Base-by-base conservation (phyloP, 495 filamentous ascomycete species). In the Hypoxylon fuscum region DNA sequence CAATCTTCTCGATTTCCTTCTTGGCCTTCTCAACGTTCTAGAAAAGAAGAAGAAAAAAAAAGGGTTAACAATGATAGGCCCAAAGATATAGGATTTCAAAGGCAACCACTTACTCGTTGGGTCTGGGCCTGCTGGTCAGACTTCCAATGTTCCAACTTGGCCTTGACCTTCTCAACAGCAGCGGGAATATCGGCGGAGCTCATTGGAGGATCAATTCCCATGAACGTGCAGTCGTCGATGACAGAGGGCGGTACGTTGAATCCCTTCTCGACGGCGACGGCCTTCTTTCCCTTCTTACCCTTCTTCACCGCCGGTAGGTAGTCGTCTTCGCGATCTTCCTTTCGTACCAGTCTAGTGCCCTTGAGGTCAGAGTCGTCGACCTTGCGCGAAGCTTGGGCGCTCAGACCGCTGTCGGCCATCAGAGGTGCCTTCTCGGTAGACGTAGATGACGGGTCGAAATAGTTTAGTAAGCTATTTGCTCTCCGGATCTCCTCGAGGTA, bases 141-240 rank as follows among this genome's bases (percentile, higher is more conserved):
- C 83, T 96, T 96, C 91, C 94, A 99, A 66, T 88, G 83, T n/a
- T 87, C 88, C 34, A 96, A 80, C 82, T 98, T 98, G 56, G 83
- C 90, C 72, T 92, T 92, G 65, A 98, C 82, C 81, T 96, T 94
- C 83, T 97, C 92, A 10, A 90, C 75, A 2, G 84, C 84, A 38
- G 79, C 80, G 7, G 93, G 86, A 6, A 97, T 88, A 68, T 94
- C 95, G 23, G 85, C 78, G 68, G 92, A 88, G 73, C 83, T 88
- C 85, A 90, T 92, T 2, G 95, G 96, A 38, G 92, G 88, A 47
- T 95, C 88, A 64, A 97, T 84, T 71, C 88, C 88, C 66, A 97
- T 73, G 76, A 90, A 89, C 64, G 81, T 80, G 44, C 96, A 89
- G 72, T 97, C 89, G 76, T 96, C 93, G 44, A 99, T 90, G 51